A percentile compares a stretch with the other conserved stretches of the same genome.
These are phyloP conservation scores for Pestalotiopsis fici DNA, from an alignment of 2,329 filamentous ascomycete genomes.

Conservation along the genomic window DNA sequence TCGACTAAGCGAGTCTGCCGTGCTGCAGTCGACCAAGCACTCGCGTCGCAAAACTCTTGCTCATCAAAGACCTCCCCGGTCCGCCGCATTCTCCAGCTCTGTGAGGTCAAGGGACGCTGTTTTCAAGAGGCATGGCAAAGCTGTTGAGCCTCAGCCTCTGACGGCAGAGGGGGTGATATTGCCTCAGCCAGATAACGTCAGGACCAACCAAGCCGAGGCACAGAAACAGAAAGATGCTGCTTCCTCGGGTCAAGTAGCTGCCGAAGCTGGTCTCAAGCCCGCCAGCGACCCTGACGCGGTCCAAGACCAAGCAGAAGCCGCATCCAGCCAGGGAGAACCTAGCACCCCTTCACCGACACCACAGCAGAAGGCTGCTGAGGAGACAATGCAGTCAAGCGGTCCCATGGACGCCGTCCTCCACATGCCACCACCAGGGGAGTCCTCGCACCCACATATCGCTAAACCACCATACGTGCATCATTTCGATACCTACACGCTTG, in stretches of 20 bases:
- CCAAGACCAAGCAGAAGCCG: constrained; percentile 9
- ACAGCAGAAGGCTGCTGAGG: constrained; percentile 33
- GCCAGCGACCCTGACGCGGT: background rate
- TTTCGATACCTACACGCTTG: constrained; percentile 91
- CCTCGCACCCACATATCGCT: constrained; percentile 60
- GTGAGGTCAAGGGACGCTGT: constrained; percentile 37
- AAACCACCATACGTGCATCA: constrained; percentile 87
- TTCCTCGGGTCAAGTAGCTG: background rate
- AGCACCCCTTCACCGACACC: constrained; percentile 23
- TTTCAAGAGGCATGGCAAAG: constrained; percentile 62
- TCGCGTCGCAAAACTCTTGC: constrained; percentile 30
- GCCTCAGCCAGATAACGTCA: constrained; percentile 18
- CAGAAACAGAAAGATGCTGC: background rate
- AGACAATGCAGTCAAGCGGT: constrained; percentile 40
- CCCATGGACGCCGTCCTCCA: constrained; percentile 53
- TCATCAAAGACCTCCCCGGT: constrained; percentile 23
- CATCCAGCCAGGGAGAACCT: constrained; percentile 5
- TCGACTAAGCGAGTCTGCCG: constrained; percentile 45
- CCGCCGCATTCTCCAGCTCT: constrained; percentile 38
- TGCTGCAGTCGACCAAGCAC: constrained; percentile 41
- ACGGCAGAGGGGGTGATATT: constrained; percentile 27
- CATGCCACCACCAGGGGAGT: constrained; percentile 32
- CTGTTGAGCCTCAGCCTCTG: constrained; percentile 46
- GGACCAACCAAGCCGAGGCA: background rate
- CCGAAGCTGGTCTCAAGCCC: background rate